Evolutionary conservation across 2,329 filamentous ascomycete genomes (phyloP).

Genomic region (Fusarium sp.): DNA sequence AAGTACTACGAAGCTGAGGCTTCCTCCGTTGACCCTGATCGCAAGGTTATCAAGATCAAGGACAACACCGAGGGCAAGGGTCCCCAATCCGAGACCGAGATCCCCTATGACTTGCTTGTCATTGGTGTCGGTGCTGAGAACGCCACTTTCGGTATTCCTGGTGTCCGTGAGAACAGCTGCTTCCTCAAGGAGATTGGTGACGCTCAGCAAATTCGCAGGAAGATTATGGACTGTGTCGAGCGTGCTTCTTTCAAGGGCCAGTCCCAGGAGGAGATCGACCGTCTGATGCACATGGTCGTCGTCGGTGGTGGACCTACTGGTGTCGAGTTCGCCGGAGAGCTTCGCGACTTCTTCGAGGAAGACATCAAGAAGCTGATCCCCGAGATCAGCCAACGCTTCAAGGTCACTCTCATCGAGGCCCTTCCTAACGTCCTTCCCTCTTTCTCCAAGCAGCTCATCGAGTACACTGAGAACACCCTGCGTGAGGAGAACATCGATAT

Average conservation of each 20-base stretch:
- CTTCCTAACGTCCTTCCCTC: slow-evolving; percentile 96
- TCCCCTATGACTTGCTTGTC: slow-evolving; percentile 98
- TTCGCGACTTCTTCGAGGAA: slow-evolving; percentile 98
- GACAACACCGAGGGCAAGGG: slow-evolving; percentile 96
- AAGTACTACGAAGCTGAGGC: slow-evolving; percentile 99
- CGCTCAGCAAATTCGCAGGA: slow-evolving; percentile 95
- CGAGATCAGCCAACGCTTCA: slow-evolving; percentile 94
- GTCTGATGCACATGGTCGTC: slow-evolving; percentile 97
- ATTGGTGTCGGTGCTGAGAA: slow-evolving; percentile 98
- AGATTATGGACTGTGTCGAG: slow-evolving; percentile 99
- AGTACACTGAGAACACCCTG: slow-evolving; percentile 99
- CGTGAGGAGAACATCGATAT: slow-evolving; percentile 99
- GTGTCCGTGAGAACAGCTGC: slow-evolving; percentile 93
- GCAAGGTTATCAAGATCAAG: slow-evolving; percentile 87
- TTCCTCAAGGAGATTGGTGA: slow-evolving; percentile 99
- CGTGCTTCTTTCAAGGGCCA: slow-evolving; percentile 99
- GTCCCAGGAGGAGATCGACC: slow-evolving; percentile 85
- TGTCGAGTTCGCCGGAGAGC: slow-evolving; percentile 97
- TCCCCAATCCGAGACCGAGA: slow-evolving; percentile 82
- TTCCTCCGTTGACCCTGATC: slow-evolving; percentile 92
- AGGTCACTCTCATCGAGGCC: slow-evolving; percentile 96
- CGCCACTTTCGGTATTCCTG: slow-evolving; percentile 96
- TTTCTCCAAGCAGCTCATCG: slow-evolving; percentile 99
- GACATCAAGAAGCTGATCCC: slow-evolving; percentile 99
- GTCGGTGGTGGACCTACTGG: slow-evolving; percentile 94